These are phyloP conservation scores for Citropsis articulata DNA, from an alignment of 345 rosid genomes.

Conservation along the genomic window DNA sequence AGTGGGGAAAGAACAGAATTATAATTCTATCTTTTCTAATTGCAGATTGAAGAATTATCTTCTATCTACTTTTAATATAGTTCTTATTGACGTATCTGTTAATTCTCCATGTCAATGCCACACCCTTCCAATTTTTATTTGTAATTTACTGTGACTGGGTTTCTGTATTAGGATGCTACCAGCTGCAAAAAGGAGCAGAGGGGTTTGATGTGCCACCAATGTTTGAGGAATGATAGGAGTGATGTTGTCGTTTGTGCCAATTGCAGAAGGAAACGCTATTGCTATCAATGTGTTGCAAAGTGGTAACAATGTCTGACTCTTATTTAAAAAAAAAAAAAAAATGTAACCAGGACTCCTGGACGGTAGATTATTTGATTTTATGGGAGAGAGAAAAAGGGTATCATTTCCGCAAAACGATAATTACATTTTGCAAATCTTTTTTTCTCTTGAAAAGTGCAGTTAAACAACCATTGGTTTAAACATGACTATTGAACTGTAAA, in stretches of 20 bases:
- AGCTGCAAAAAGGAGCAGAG: slow-evolving; percentile 17
- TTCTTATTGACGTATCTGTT: background rate
- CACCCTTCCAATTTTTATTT: background rate
- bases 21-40: background rate
- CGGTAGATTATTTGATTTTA: slow-evolving; percentile 3
- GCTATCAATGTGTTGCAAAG: slow-evolving; percentile 49
- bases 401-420: background rate
- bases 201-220: slow-evolving; percentile 49
- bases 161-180: slow-evolving; percentile 28
- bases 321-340: background rate
- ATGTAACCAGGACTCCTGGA: background rate
- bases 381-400: background rate
- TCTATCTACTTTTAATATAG: background rate
- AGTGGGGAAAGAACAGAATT: background rate
- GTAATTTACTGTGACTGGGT: background rate
- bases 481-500: background rate
- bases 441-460: background rate
- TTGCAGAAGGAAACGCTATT: slow-evolving; percentile 50
- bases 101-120: background rate
- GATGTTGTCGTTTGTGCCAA: slow-evolving; percentile 37
- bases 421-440: background rate
- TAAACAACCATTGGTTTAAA: background rate
- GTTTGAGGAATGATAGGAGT: slow-evolving; percentile 33
- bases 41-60: background rate
- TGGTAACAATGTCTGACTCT: slow-evolving; percentile 32